A percentile compares a stretch with the other conserved stretches of the same genome.
Evolutionary conservation across 768 basidiomycete genomes (phyloP).

Genomic region (Tephrocybe sp.): DNA sequence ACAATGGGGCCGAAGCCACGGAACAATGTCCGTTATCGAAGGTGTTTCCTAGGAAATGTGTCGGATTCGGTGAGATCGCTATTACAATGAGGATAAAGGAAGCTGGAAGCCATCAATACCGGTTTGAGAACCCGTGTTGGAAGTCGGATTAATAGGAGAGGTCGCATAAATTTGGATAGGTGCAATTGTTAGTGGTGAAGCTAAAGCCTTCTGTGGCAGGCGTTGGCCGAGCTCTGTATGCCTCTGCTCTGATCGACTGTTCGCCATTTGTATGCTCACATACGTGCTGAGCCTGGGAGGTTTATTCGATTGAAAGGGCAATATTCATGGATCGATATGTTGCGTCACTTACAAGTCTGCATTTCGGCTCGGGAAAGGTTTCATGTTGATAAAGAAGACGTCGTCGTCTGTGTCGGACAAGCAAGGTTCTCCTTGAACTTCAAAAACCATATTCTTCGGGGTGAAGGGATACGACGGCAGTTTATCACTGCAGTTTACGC

Average conservation of each 20-base stretch:
- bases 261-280: conserved; percentile 85
- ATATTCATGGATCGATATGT: no score
- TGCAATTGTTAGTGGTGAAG: conserved; percentile 23
- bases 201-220: conserved; percentile 20
- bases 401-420: conserved; percentile 40
- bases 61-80: conserved; percentile 12
- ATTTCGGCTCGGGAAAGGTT: conserved; percentile 75
- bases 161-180: conserved; percentile 36
- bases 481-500: conserved; percentile 48
- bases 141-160: conserved; percentile 24
- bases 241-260: conserved; percentile 72
- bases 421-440: conserved; percentile 66
- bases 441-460: conserved; percentile 58
- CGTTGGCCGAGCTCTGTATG: conserved; percentile 40
- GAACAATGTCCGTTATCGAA: conserved; percentile 9
- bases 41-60: conserved; percentile 5
- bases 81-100: conserved; percentile 8
- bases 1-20: not conserved
- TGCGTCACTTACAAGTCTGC: conserved; percentile 62
- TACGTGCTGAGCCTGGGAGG: conserved; percentile 60
- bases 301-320: not conserved
- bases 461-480: conserved; percentile 18
- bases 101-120: conserved; percentile 9
- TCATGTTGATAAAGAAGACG: conserved; percentile 74
- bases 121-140: not conserved